Conservation (phyloP, 805 yeast species). For the Yamadazyma olivae region DNA sequence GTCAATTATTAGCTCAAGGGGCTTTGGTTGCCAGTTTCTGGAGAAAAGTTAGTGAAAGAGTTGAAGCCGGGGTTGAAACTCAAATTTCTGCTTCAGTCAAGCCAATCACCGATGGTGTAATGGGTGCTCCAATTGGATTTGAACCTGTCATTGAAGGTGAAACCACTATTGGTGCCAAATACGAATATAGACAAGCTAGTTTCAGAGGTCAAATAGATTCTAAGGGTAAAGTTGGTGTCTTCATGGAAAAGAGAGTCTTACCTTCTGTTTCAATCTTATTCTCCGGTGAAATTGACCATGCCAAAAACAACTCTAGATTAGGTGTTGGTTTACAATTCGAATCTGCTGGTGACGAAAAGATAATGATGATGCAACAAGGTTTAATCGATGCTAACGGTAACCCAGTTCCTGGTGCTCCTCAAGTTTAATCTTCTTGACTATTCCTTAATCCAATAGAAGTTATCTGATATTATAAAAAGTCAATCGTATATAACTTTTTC, state of each 20-base stretch:
- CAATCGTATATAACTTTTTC: too few species aligned
- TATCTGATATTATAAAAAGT: too few species aligned
- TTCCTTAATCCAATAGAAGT: background rate
- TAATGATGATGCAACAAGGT: conserved; percentile 88
- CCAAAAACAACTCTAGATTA: conserved; percentile 62
- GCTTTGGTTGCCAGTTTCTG: conserved; percentile 85
- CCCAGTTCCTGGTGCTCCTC: conserved; percentile 80
- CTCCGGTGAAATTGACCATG: conserved; percentile 91
- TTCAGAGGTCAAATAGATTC: conserved; percentile 95
- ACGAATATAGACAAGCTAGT: conserved; percentile 93
- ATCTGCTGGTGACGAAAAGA: conserved; percentile 91
- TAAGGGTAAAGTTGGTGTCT: conserved; percentile 83
- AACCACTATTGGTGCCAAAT: conserved; percentile 94
- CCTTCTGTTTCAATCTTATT: conserved; percentile 88
- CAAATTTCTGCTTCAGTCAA: conserved; percentile 72
- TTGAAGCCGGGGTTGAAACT: conserved; percentile 93
- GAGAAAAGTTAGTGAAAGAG: conserved; percentile 89
- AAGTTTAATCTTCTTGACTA: conserved; percentile 19
- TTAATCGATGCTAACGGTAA: conserved; percentile 79
- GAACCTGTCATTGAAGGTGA: conserved; percentile 86
- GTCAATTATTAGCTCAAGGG: conserved; percentile 92
- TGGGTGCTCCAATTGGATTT: conserved; percentile 77
- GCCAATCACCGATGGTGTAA: conserved; percentile 71
- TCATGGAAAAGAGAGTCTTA: conserved; percentile 88
- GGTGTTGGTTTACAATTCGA: conserved; percentile 97